Conservation (phyloP, 495 filamentous ascomycete species). For the Tuber indicum region DNA sequence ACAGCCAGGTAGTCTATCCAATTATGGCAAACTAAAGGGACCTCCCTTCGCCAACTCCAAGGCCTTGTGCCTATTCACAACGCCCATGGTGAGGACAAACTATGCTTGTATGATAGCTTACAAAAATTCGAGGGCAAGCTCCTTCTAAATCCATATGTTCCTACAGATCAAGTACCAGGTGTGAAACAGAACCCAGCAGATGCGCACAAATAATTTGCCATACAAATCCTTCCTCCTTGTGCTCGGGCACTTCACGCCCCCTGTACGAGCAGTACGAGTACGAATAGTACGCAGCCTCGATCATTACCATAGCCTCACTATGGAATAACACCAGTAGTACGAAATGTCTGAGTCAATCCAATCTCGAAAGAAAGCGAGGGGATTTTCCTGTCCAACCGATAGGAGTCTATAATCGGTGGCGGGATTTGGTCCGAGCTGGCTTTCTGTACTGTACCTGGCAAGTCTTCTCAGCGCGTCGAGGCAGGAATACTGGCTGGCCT, state of each 20-base stretch:
- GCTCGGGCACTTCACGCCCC: not conserved
- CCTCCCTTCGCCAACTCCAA: not conserved
- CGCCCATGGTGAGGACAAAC: not conserved
- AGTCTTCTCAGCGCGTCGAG: not conserved
- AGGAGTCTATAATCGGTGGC: not conserved
- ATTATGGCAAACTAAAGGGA: not conserved
- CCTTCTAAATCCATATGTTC: not conserved
- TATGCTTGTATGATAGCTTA: not conserved
- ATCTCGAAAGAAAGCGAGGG: not conserved
- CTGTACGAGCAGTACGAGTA: not conserved
- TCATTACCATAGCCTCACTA: not conserved
- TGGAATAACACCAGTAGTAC: not conserved
- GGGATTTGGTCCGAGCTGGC: not conserved
- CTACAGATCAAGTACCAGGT: not conserved
- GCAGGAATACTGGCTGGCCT: not conserved
- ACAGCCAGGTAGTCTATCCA: not conserved
- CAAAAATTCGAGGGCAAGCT: not conserved
- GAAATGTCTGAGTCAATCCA: not conserved
- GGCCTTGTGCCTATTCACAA: not conserved
- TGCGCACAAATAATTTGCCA: not conserved
- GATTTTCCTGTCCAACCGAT: not conserved
- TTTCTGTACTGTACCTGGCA: not conserved
- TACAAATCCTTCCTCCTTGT: not conserved
- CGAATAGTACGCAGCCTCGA: not conserved
- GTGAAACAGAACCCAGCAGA: not conserved